Evolutionary conservation across 2,329 filamentous ascomycete genomes (phyloP).

Genomic region (Chaetoscypha palmicola): DNA sequence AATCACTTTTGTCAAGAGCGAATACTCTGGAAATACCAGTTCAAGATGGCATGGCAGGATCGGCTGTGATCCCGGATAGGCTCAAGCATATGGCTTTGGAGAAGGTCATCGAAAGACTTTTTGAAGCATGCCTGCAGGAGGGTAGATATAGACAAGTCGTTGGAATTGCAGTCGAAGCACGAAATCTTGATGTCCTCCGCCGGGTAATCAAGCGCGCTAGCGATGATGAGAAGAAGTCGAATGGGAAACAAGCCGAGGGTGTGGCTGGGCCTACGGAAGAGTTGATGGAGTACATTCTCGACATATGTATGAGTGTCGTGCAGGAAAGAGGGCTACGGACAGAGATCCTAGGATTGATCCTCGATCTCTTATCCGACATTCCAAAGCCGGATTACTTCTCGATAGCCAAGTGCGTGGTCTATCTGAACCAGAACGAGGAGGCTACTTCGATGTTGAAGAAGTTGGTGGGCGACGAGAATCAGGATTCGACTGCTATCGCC

Average conservation of each 20-base stretch:
- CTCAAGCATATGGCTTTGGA: slow-evolving; percentile 76
- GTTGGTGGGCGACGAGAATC: slow-evolving; percentile 69
- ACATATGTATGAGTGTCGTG: slow-evolving; percentile 96
- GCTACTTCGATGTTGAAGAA: slow-evolving; percentile 79
- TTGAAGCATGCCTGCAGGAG: slow-evolving; percentile 79
- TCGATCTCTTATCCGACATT: slow-evolving; percentile 92
- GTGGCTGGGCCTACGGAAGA: slow-evolving; percentile 68
- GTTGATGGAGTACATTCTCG: slow-evolving; percentile 90
- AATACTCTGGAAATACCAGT: slow-evolving; percentile 48
- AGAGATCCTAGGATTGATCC: slow-evolving; percentile 81
- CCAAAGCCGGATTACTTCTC: slow-evolving; percentile 94
- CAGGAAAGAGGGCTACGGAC: slow-evolving; percentile 82
- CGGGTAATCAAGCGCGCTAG: slow-evolving; percentile 84
- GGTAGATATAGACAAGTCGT: slow-evolving; percentile 93
- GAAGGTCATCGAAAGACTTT: slow-evolving; percentile 77
- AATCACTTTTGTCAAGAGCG: slow-evolving; percentile 84
- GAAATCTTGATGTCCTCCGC: slow-evolving; percentile 80
- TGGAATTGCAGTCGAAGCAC: slow-evolving; percentile 91
- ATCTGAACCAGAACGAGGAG: slow-evolving; percentile 85
- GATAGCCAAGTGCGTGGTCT: slow-evolving; percentile 95
- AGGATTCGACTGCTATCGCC: slow-evolving; percentile 72
- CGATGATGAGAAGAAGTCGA: slow-evolving; percentile 69
- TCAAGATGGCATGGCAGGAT: slow-evolving; percentile 29
- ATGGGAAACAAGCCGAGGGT: slow-evolving; percentile 49
- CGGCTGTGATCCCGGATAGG: slow-evolving; percentile 48